Conservation (phyloP, 2,329 filamentous ascomycete species). For the Epichloe glyceriae region DNA sequence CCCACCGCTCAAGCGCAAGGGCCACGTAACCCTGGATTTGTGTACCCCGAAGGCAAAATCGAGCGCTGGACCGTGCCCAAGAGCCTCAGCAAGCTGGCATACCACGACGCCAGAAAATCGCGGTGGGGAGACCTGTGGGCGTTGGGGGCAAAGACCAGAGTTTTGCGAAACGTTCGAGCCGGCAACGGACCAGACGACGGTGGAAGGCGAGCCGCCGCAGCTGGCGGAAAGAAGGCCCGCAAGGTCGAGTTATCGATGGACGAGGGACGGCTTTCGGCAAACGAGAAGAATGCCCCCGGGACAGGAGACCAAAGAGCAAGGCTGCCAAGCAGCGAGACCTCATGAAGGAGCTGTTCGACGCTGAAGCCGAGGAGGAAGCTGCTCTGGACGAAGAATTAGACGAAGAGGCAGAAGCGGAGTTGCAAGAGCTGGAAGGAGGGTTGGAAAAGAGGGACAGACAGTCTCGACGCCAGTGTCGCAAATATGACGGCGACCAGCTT, state of each 20-base stretch:
- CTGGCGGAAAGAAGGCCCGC: slow-evolving; percentile 22
- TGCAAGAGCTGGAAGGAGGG: slow-evolving; percentile 4
- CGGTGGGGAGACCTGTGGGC: slow-evolving; percentile 94
- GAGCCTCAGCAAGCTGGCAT: slow-evolving; percentile 68
- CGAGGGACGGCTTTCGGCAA: slow-evolving; percentile 23
- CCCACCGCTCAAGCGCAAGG: slow-evolving; percentile 72
- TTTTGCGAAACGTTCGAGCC: slow-evolving; percentile 45
- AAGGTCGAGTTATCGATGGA: slow-evolving; percentile 25
- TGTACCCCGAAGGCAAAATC: slow-evolving; percentile 78
- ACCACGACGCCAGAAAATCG: slow-evolving; percentile 83
- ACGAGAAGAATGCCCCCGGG: slow-evolving; percentile 23
- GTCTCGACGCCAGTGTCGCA: background rate
- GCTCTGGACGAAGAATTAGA: slow-evolving; percentile 20
- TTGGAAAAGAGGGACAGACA: background rate
- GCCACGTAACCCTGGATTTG: slow-evolving; percentile 79
- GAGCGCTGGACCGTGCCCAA: slow-evolving; percentile 90
- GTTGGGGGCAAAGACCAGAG: slow-evolving; percentile 78
- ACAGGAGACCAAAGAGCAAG: slow-evolving; percentile 29
- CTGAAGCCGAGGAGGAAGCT: slow-evolving; percentile 19
- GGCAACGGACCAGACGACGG: slow-evolving; percentile 38
- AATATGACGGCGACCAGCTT: background rate
- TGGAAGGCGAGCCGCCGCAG: slow-evolving; percentile 28
- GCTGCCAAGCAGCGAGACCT: slow-evolving; percentile 25
- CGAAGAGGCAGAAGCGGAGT: slow-evolving; percentile 17
- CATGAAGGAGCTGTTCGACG: slow-evolving; percentile 26